Base-by-base conservation (phyloP, 2,329 filamentous ascomycete genomes). In the Xylariaceae sp. region DNA sequence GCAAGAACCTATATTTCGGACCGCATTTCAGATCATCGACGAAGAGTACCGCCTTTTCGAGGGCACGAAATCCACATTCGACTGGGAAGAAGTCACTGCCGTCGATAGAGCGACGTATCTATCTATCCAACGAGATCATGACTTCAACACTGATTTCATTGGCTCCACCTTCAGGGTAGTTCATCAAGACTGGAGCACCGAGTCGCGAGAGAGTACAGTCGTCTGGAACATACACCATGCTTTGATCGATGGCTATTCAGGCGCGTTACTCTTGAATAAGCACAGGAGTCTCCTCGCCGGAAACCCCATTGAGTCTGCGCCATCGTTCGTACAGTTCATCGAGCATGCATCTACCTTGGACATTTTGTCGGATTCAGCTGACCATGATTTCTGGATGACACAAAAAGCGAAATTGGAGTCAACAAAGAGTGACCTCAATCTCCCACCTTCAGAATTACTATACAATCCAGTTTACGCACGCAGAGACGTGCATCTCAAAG, bases 221-320 rank as follows among this genome's bases (percentile, higher is more conserved):
- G 33, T 58, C 14, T 58, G 49, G 55, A 49, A 8, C 3, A 33
- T 58, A 28, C 55, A 58, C 31, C 55, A 58, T 44, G 55, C 55
- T 3, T 37, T 58, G 19, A 48, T 58, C 14, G 55, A 58, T 17
- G 55, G 43, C 4, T 28, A 28, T 4, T 53, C 55, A 1, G n/a
- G 7, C 12, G 7, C 8, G 12, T 12, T 53, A 26, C 16, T 58
- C 21, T 28, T 48, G 3, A 26, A 23, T 3, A 58, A 53, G 21
- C 11, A 23, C 11, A 28, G 43, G 16, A 14, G 23, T 8, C n/a
- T 21, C 23, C 19, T 45, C 6, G 17, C 40, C 2, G 54, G 54
- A 4, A 16, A 36, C 2, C 6, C 26, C 2, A 4, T 43, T 4
- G 3, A 17, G 2, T 5, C 40, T 3, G 43, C 43, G 1, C 31